phyloP scores from a whole-genome alignment of 2,329 filamentous ascomycete genomes.

The Penicillium sp. region DNA sequence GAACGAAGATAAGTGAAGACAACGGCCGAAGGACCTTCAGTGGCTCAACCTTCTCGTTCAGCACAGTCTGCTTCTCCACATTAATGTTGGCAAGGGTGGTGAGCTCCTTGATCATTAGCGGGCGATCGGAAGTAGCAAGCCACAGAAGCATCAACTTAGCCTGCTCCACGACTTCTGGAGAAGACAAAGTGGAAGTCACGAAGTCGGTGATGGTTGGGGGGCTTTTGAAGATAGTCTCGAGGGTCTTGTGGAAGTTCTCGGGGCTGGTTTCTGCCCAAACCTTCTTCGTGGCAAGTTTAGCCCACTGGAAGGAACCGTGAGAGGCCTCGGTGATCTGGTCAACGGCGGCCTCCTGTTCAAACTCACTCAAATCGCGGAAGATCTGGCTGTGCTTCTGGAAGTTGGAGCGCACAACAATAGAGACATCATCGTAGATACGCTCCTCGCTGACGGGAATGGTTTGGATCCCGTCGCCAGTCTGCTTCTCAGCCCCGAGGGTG shows the following conservation, averaged over 20 bases:
- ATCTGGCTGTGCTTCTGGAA: constrained; percentile 22
- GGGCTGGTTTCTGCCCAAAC: constrained; percentile 26
- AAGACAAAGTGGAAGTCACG: constrained; percentile 27
- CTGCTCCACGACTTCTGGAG: constrained; percentile 27
- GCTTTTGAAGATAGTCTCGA: constrained; percentile 27
- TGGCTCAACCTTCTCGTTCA: constrained; percentile 26
- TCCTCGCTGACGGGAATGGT: constrained; percentile 30
- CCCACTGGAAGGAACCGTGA: constrained; percentile 41
- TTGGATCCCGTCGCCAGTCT: constrained; percentile 8
- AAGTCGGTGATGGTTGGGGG: constrained; percentile 33
- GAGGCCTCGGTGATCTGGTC: constrained; percentile 34
- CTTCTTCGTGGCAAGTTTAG: constrained; percentile 35
- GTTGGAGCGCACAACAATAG: constrained; percentile 30
- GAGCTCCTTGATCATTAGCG: constrained; percentile 35
- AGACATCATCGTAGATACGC: constrained; percentile 38
- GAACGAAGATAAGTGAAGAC: constrained; percentile 32
- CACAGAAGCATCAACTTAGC: constrained; percentile 36
- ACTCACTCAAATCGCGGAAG: constrained; percentile 28
- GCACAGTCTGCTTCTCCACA: constrained; percentile 30
- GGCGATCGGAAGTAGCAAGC: constrained; percentile 39
- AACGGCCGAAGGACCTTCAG: constrained; percentile 29
- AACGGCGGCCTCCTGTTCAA: constrained; percentile 34
- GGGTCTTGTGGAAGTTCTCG: constrained; percentile 27
- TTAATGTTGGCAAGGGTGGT: constrained; percentile 30
- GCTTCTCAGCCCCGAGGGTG: constrained; percentile 28